Base-by-base conservation (phyloP, 176 grass and related monocot genomes). In the Juncus inflexus region DNA sequence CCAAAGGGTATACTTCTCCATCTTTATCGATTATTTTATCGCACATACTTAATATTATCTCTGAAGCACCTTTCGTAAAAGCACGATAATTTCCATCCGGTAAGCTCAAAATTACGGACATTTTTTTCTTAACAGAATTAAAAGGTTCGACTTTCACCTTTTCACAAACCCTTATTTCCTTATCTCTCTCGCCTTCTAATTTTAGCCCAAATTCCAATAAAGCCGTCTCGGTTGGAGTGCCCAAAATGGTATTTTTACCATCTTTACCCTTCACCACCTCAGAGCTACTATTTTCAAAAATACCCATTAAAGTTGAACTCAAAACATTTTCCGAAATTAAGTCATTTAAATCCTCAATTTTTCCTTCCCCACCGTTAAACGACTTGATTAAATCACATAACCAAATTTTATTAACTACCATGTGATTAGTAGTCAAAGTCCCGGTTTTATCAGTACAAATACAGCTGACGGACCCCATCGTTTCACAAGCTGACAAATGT, bases 371-470 rank as follows among this genome's bases (percentile, higher is more conserved):
- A 15, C 69, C 6, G 13, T 62, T 50, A 82, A 86, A 52, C 9
- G 84, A 77, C 64, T 86, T 88, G 40, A 82, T 85, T 60, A 80
- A 41, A 68, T 91, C 88, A 15, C 79, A 81, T 70, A 89, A 82
- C 94, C 94, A 89, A 57, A 97, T 81, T 67, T 89, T 97, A 78
- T 89, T 71, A 63, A 97, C 88, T 7, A 97, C 82, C 94, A 97
- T 97, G 63, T 86, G 83, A 64, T 97, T 97, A 71, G 88, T 91
- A 54, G 94, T 97, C 80, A 97, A 69, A 62, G 94, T 97, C 67
- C 94, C 94, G 6, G 94, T 97, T 86, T 97, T 97, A 77, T 97
- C 94, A 0, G 94, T 97, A 72, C 94, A 97, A 72, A 97, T 97
- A 65, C 81, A 89, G 77, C 80, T 79, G 61, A 82, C 85, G 60